Evolutionary conservation across 441 rosid species (phyloP).

Genomic region (Flueggea neowawraea): DNA sequence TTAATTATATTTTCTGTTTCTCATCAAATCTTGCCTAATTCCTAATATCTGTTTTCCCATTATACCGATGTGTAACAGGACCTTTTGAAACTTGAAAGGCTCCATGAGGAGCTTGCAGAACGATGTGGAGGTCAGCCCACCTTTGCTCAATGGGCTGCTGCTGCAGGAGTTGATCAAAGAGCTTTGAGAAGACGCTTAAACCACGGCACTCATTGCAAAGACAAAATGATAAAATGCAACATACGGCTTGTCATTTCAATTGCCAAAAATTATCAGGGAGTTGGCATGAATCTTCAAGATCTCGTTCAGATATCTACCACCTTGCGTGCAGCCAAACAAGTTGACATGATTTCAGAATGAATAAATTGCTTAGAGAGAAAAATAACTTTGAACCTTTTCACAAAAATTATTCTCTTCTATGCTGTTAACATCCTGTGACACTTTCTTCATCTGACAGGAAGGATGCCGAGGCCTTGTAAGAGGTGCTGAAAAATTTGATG

Average conservation of each 20-base stretch:
- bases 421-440: conserved; percentile 13
- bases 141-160: conserved; percentile 89
- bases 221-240: conserved; percentile 92
- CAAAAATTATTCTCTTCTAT: neutral
- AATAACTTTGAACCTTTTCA: neutral
- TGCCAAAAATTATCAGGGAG: conserved; percentile 87
- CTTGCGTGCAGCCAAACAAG: conserved; percentile 11
- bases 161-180: conserved; percentile 74
- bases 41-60: conserved; percentile 2
- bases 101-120: conserved; percentile 64
- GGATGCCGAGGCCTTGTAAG: conserved; percentile 92
- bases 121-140: conserved; percentile 72
- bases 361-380: neutral
- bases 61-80: conserved; percentile 46
- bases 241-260: conserved; percentile 92
- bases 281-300: conserved; percentile 89
- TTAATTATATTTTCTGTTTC: neutral
- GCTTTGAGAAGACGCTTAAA: conserved; percentile 64
- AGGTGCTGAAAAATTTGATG: conserved; percentile 93
- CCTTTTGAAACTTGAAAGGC: conserved; percentile 77
- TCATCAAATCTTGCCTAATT: conserved; percentile 7
- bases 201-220: conserved; percentile 74
- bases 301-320: conserved; percentile 75
- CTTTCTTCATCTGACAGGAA: conserved; percentile 45
- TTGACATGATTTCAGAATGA: neutral